Percentiles rank a stretch among this genome's conserved stretches.
These are phyloP conservation scores for Nemania diffusa DNA, from an alignment of 2,329 filamentous ascomycete species.

Conservation along the genomic window DNA sequence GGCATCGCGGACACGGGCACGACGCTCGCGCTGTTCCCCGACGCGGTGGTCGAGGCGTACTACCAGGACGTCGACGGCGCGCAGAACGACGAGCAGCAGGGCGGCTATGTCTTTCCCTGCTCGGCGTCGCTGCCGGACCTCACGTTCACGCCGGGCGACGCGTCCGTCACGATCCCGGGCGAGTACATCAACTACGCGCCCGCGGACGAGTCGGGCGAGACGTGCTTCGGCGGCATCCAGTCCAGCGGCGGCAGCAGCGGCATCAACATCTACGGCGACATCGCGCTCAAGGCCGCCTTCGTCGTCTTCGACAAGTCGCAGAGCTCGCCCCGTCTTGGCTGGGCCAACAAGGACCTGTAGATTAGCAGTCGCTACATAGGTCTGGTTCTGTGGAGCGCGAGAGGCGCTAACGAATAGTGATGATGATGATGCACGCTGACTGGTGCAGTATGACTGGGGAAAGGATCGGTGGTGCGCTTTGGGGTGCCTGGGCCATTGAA, in stretches of 20 bases:
- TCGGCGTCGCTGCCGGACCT: slow-evolving; percentile 59
- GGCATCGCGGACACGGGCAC: slow-evolving; percentile 71
- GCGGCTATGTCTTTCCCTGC: slow-evolving; percentile 66
- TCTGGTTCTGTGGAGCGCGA: no score
- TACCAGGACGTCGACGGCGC: slow-evolving; percentile 61
- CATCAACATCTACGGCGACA: slow-evolving; percentile 71
- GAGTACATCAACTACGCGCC: slow-evolving; percentile 61
- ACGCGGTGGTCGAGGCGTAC: slow-evolving; percentile 59
- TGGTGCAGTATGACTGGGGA: neutral
- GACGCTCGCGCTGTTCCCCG: slow-evolving; percentile 60
- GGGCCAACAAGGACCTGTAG: slow-evolving; percentile 51
- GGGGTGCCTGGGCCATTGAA: no score
- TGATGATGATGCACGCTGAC: no score
- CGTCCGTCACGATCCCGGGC: slow-evolving; percentile 62
- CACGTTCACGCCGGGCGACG: slow-evolving; percentile 58
- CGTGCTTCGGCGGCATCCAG: slow-evolving; percentile 75
- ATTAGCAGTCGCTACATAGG: neutral
- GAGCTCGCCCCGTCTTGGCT: slow-evolving; percentile 55
- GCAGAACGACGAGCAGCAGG: slow-evolving; percentile 50
- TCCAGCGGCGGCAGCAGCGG: slow-evolving; percentile 44
- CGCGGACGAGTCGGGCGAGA: slow-evolving; percentile 54
- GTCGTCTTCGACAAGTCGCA: slow-evolving; percentile 65
- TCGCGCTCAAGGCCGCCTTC: slow-evolving; percentile 74
- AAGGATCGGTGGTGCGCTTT: neutral
- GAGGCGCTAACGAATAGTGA: no score